Conservation (phyloP, 2,329 filamentous ascomycete genomes). For the Penicillium sp. region DNA sequence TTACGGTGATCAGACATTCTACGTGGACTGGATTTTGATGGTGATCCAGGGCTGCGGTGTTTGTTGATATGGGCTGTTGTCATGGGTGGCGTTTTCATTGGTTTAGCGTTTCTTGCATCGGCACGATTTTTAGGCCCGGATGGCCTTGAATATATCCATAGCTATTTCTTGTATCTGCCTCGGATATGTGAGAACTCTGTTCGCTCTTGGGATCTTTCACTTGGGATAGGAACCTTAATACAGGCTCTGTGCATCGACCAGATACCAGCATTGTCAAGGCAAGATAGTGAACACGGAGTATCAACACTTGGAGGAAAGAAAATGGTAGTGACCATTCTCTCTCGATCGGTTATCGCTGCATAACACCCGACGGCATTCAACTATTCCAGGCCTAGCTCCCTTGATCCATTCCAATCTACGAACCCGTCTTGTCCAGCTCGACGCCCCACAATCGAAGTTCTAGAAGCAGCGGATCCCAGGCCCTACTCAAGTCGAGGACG, state of each 20-base stretch:
- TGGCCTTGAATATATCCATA: background rate
- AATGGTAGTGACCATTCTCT: no score
- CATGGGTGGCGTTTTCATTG: conserved; percentile 16
- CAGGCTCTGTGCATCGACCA: no score
- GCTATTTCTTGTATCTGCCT: background rate
- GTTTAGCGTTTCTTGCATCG: background rate
- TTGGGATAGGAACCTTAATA: no score
- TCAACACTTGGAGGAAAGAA: no score
- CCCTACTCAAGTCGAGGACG: background rate
- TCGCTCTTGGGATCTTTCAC: no score
- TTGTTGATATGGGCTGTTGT: conserved; percentile 5
- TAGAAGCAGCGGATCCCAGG: background rate
- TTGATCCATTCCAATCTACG: background rate
- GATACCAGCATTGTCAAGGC: no score
- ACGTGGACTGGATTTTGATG: background rate
- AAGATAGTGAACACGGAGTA: no score
- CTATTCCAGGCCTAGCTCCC: no score
- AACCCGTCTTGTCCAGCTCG: conserved; percentile 5
- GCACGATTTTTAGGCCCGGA: background rate
- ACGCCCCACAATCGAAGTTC: conserved; percentile 13
- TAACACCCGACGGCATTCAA: background rate
- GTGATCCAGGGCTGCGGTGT: conserved; percentile 15
- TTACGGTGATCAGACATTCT: background rate
- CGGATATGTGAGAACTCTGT: no score
- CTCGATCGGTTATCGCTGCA: background rate